Conservation (phyloP, 108 stramenopile species). For the Cyclotella choctawhatcheeana region DNA sequence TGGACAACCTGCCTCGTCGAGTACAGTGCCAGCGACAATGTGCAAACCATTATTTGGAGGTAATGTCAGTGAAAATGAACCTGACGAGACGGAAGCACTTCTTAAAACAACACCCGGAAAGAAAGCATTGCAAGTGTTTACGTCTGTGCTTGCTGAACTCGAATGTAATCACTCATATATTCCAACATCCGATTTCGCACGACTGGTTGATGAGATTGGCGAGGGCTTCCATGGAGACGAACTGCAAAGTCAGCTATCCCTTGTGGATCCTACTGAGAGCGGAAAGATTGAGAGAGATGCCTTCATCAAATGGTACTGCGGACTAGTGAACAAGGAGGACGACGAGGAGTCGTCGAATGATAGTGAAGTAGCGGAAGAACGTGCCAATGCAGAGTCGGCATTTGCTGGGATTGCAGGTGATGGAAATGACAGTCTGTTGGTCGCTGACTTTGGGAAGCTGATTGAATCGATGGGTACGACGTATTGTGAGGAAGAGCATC, state of each 20-base stretch:
- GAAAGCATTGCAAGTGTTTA: conserved; percentile 66
- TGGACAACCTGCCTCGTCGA: no score
- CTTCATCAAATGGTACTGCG: conserved; percentile 78
- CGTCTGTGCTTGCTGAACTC: conserved; percentile 52
- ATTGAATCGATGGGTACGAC: conserved; percentile 85
- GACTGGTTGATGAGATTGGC: conserved; percentile 74
- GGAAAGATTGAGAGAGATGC: conserved; percentile 53
- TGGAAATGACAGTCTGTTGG: conserved; percentile 28
- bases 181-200: conserved; percentile 61
- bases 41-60: no score
- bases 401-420: conserved; percentile 48
- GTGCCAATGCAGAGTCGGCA: conserved; percentile 53
- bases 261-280: conserved; percentile 57
- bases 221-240: conserved; percentile 91
- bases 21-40: no score
- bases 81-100: conserved; percentile 5
- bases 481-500: conserved; percentile 89
- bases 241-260: conserved; percentile 61
- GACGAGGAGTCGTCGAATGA: conserved; percentile 57
- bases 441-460: conserved; percentile 67
- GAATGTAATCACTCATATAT: conserved; percentile 36
- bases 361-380: conserved; percentile 76
- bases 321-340: conserved; percentile 50
- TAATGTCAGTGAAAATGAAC: no score
- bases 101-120: conserved; percentile 19